Conservation (phyloP, 169 alveolate genomes). For the Pseudocohnilembus persalinus region DNA sequence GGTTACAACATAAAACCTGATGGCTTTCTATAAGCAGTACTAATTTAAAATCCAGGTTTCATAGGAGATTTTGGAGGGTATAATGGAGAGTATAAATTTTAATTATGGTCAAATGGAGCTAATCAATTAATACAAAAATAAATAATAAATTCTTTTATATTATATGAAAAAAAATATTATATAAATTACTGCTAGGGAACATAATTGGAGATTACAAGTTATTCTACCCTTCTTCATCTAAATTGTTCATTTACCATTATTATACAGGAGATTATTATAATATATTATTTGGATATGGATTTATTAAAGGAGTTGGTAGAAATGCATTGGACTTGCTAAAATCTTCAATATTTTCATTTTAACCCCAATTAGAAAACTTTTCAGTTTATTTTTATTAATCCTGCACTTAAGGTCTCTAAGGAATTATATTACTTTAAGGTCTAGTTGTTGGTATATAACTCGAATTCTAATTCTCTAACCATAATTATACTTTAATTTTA, state of each 20-base stretch:
- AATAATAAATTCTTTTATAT: no score
- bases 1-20: neutral
- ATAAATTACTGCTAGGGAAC: no score
- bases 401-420: neutral
- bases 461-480: neutral
- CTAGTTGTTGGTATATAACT: neutral
- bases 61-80: neutral
- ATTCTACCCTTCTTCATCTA: no score
- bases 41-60: neutral
- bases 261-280: neutral
- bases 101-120: no score
- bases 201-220: no score
- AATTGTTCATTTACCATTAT: no score
- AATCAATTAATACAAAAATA: no score
- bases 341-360: neutral
- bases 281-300: neutral
- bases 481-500: neutral
- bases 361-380: neutral
- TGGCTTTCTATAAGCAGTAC: neutral
- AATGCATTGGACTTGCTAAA: neutral
- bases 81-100: neutral
- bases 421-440: neutral
- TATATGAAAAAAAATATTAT: no score
- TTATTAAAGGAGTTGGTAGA: neutral
- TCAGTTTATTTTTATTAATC: neutral